Evolutionary conservation across 2,329 filamentous ascomycete species (phyloP).

Genomic region (Aspergillus sp.): DNA sequence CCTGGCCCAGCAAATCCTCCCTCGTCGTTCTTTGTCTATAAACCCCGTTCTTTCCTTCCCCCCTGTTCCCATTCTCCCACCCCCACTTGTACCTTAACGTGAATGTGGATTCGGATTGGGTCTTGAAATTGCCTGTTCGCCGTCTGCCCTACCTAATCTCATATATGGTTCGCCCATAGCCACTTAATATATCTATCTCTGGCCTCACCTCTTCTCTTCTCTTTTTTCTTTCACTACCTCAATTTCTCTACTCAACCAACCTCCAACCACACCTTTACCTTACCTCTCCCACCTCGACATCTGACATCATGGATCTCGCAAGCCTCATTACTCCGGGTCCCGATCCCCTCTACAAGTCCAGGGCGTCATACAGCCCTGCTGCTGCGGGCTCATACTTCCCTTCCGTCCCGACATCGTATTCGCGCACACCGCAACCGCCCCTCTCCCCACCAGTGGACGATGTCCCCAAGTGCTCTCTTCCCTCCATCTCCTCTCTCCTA

Average conservation of each 20-base stretch:
- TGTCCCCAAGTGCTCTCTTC: slow-evolving; percentile 79
- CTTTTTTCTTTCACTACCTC: slow-evolving; percentile 1
- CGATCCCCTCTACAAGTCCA: slow-evolving; percentile 17
- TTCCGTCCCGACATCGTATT: slow-evolving; percentile 23
- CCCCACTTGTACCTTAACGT: slow-evolving; percentile 13
- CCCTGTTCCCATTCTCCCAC: slow-evolving; percentile 11
- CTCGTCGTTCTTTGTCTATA: slow-evolving; percentile 18
- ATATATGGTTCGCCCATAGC: slow-evolving; percentile 11
- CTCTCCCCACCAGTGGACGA: slow-evolving; percentile 44
- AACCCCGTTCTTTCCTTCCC: slow-evolving; percentile 16
- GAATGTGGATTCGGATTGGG: slow-evolving; percentile 6
- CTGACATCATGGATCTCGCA: slow-evolving; percentile 35
- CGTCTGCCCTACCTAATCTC: not conserved
- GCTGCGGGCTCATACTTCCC: slow-evolving; percentile 23
- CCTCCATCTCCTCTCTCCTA: slow-evolving; percentile 89
- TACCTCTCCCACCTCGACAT: not conserved
- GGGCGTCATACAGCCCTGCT: slow-evolving; percentile 17
- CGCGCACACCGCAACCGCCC: slow-evolving; percentile 33
- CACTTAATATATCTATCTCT: slow-evolving; percentile 1
- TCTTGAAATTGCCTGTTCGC: slow-evolving; percentile 2
- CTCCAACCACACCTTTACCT: slow-evolving; percentile 5
- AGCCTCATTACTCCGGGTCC: slow-evolving; percentile 30
- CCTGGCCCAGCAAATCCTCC: slow-evolving; percentile 15
- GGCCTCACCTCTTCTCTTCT: not conserved
- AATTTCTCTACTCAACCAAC: not conserved